Percentiles rank a stretch among this genome's conserved stretches.
Evolutionary conservation across 805 yeast genomes (phyloP).

Genomic region (Starmerella riodocensis): DNA sequence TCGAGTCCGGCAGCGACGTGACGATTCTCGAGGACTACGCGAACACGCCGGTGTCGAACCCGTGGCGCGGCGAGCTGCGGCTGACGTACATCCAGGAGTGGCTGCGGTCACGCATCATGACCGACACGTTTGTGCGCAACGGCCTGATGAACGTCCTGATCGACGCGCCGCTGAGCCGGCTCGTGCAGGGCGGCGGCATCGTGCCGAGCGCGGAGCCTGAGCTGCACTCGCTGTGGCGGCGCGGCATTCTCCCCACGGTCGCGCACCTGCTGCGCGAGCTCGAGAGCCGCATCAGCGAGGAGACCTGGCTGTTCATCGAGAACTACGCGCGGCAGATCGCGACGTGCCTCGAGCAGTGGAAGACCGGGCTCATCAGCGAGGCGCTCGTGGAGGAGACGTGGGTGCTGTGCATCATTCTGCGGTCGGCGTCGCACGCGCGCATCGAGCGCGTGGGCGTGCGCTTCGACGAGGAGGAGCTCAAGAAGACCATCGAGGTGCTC

Average conservation of each 20-base stretch:
- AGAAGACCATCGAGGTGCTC: constrained; percentile 51
- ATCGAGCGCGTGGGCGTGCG: constrained; percentile 7
- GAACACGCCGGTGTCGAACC: constrained; percentile 43
- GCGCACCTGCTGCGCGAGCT: constrained; percentile 47
- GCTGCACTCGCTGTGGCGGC: constrained; percentile 71
- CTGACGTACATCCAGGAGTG: constrained; percentile 58
- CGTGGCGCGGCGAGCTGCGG: constrained; percentile 58
- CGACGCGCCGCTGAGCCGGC: constrained; percentile 59
- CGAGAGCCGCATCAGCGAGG: constrained; percentile 52
- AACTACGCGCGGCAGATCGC: constrained; percentile 55
- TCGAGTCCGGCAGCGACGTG: constrained; percentile 47
- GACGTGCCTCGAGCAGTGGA: constrained; percentile 56
- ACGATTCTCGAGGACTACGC: constrained; percentile 44
- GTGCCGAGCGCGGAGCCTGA: constrained; percentile 39
- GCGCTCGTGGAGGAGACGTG: constrained; percentile 48
- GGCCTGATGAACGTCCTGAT: constrained; percentile 57
- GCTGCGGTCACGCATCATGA: constrained; percentile 42
- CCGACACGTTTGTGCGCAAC: constrained; percentile 47
- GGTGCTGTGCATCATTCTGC: constrained; percentile 45
- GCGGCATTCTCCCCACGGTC: constrained; percentile 61
- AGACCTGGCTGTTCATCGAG: constrained; percentile 47
- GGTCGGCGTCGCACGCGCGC: constrained; percentile 34
- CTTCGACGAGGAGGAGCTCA: constrained; percentile 41
- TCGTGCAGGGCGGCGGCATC: constrained; percentile 53
- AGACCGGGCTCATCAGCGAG: constrained; percentile 37